Evolutionary conservation across 1,284 basidiomycete species (phyloP).

Genomic region (Sphaerobolus stellatus): DNA sequence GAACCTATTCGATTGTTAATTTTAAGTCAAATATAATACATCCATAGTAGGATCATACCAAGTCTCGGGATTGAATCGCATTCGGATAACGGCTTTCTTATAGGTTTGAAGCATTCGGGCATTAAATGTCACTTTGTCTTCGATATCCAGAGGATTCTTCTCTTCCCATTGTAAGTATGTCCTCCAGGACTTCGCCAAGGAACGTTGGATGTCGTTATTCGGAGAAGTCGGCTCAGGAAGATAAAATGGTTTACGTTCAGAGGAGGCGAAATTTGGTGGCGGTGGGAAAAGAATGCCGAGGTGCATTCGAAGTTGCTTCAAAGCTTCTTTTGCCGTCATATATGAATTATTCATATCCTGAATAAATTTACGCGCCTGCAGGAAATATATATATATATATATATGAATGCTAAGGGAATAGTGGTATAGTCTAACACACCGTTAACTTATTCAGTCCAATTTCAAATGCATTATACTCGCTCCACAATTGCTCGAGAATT

Average conservation of each 20-base stretch:
- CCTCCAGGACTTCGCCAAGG: constrained; percentile 84
- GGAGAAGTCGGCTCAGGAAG: constrained; percentile 74
- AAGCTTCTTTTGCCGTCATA: constrained; percentile 91
- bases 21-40: neutral
- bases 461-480: constrained; percentile 93
- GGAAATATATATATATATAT: neutral
- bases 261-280: constrained; percentile 33
- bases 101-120: constrained; percentile 39
- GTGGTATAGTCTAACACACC: constrained; percentile 35
- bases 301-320: constrained; percentile 81
- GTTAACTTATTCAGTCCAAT: constrained; percentile 89
- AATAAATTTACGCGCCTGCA: constrained; percentile 89
- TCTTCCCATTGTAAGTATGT: constrained; percentile 96
- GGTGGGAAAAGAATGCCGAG: constrained; percentile 62
- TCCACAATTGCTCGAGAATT: constrained; percentile 93
- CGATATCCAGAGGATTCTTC: constrained; percentile 88
- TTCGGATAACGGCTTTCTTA: constrained; percentile 82
- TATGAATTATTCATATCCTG: constrained; percentile 80
- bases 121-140: constrained; percentile 52
- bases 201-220: constrained; percentile 53
- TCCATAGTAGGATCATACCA: constrained; percentile 56
- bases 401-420: neutral
- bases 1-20: constrained; percentile 58
- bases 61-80: constrained; percentile 94
- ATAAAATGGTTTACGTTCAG: constrained; percentile 47